phyloP scores from a whole-genome alignment of 257 asterid genomes.

The Linderniella brevidens region DNA sequence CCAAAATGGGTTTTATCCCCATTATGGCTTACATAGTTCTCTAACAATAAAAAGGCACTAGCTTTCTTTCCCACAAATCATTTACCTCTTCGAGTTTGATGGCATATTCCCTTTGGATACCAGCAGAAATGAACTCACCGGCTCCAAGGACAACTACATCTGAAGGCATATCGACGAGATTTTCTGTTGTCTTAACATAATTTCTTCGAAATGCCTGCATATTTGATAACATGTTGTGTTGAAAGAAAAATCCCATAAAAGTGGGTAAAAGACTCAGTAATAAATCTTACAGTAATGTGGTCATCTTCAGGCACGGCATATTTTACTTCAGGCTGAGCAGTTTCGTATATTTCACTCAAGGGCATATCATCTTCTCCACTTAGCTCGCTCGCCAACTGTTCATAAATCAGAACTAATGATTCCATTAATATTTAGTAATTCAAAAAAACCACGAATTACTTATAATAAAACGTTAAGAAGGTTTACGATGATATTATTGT shows the following conservation, averaged over 20 bases:
- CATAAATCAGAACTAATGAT: neutral
- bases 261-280: neutral
- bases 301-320: slow-evolving; percentile 30
- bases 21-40: slow-evolving; percentile 4
- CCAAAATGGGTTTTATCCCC: too few species aligned
- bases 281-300: slow-evolving; percentile 18
- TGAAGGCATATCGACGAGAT: slow-evolving; percentile 27
- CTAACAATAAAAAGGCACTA: slow-evolving; percentile 2
- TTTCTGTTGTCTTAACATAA: slow-evolving; percentile 17
- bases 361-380: slow-evolving; percentile 16
- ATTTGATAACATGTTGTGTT: slow-evolving; percentile 4
- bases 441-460: slow-evolving; percentile 1
- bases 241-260: slow-evolving; percentile 7
- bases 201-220: slow-evolving; percentile 40
- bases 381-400: slow-evolving; percentile 14
- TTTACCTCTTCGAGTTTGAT: slow-evolving; percentile 59
- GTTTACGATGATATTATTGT: slow-evolving; percentile 41
- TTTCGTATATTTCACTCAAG: slow-evolving; percentile 23
- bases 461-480: neutral
- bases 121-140: slow-evolving; percentile 41
- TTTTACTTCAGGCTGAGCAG: slow-evolving; percentile 26
- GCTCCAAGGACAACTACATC: slow-evolving; percentile 32
- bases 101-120: slow-evolving; percentile 60
- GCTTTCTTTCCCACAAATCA: slow-evolving; percentile 2
- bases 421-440: slow-evolving; percentile 2